phyloP scores from a whole-genome alignment of 2,329 filamentous ascomycete genomes.

The Mariannaea sp. region DNA sequence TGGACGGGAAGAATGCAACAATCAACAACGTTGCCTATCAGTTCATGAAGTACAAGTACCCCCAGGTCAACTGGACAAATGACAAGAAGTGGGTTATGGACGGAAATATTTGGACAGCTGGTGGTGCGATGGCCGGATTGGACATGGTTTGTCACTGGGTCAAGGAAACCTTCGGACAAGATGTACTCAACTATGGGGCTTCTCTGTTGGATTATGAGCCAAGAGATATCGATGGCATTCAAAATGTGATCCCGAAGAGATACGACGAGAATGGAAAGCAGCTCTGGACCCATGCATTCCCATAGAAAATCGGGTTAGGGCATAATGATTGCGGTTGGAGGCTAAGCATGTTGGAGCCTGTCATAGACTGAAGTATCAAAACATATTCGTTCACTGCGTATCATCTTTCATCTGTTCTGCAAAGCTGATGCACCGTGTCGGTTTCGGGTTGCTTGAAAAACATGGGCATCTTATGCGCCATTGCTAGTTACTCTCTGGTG shows the following conservation, averaged over 20 bases:
- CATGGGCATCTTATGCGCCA: too few species aligned
- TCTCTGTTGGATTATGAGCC: conserved; percentile 43
- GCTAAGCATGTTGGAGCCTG: too few species aligned
- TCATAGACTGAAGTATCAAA: too few species aligned
- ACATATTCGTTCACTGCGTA: too few species aligned
- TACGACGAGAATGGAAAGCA: conserved; percentile 39
- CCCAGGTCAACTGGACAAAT: conserved; percentile 50
- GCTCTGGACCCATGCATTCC: conserved; percentile 29
- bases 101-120: conserved; percentile 52
- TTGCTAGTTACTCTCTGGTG: too few species aligned
- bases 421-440: too few species aligned
- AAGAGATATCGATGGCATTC: conserved; percentile 40
- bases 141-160: conserved; percentile 23
- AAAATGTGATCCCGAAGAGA: conserved; percentile 36
- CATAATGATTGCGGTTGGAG: too few species aligned
- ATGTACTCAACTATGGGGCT: conserved; percentile 32
- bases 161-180: conserved; percentile 41
- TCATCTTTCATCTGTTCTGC: too few species aligned
- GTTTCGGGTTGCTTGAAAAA: too few species aligned
- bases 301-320: too few species aligned
- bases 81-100: conserved; percentile 52
- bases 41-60: conserved; percentile 39
- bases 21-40: conserved; percentile 45
- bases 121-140: conserved; percentile 51
- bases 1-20: conserved; percentile 51